Conservation (phyloP, 805 yeast genomes). For the Candida broadrunensis region DNA sequence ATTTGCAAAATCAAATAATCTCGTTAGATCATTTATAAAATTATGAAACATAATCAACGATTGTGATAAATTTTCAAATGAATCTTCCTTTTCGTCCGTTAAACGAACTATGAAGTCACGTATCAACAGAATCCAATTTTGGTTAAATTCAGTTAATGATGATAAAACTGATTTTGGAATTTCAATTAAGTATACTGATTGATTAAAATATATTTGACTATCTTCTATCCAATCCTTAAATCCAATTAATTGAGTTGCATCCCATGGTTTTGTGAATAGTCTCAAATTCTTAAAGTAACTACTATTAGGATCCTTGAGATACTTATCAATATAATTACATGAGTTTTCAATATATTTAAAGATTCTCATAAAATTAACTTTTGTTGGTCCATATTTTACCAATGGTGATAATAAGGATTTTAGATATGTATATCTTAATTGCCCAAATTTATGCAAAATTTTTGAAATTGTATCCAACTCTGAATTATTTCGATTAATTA, state of each 20-base stretch:
- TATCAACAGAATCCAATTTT: background rate
- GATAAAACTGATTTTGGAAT: background rate
- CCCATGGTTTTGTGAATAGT: constrained; percentile 20
- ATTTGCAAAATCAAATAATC: constrained; percentile 14
- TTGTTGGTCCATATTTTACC: constrained; percentile 1
- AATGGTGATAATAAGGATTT: constrained; percentile 7
- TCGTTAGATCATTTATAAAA: constrained; percentile 20
- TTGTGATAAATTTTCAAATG: constrained; percentile 1
- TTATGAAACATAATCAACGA: constrained; percentile 21
- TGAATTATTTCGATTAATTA: constrained; percentile 18
- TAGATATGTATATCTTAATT: constrained; percentile 20
- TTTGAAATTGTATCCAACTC: constrained; percentile 14
- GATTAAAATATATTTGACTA: constrained; percentile 11
- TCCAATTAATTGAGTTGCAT: constrained; percentile 23
- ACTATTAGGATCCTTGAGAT: constrained; percentile 14
- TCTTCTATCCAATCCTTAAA: constrained; percentile 31
- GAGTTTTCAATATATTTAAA: constrained; percentile 35
- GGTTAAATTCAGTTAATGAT: constrained; percentile 1
- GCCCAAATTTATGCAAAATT: constrained; percentile 19
- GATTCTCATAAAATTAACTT: constrained; percentile 23
- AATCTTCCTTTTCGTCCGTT: background rate
- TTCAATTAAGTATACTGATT: constrained; percentile 3
- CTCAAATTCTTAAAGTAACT: background rate
- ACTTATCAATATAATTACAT: constrained; percentile 19
- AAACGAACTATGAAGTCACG: background rate